Evolutionary conservation across 208 protist species (phyloP).

Genomic region (Trichomonas vaginalis): DNA sequence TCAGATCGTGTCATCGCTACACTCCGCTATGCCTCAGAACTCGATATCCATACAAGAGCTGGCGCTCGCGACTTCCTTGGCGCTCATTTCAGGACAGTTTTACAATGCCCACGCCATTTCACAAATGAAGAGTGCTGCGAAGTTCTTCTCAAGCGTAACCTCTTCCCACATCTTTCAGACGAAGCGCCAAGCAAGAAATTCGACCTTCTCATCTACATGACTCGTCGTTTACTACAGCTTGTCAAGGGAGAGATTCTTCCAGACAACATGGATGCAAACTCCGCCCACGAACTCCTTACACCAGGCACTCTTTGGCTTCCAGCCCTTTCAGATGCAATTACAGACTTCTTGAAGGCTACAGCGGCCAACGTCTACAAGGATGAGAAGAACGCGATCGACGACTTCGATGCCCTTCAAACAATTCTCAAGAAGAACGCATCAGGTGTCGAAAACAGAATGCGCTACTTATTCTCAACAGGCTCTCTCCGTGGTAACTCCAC

Average conservation of each 20-base stretch:
- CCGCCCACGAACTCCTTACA: slow-evolving; percentile 80
- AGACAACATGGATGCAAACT: slow-evolving; percentile 78
- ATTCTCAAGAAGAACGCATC: not conserved
- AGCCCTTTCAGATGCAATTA: not conserved
- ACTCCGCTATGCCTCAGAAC: not conserved
- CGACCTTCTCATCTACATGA: slow-evolving; percentile 69
- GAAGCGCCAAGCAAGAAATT: slow-evolving; percentile 61
- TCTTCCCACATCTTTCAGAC: not conserved
- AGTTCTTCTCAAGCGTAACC: not conserved
- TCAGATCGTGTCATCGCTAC: slow-evolving; percentile 45
- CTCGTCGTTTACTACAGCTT: slow-evolving; percentile 78
- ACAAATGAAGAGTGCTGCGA: not conserved
- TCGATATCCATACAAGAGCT: not conserved
- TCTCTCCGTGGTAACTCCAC: slow-evolving; percentile 50
- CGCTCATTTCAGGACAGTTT: not conserved
- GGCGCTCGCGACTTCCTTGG: not conserved
- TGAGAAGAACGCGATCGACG: not conserved
- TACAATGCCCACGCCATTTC: not conserved
- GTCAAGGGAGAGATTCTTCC: slow-evolving; percentile 55
- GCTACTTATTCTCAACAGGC: slow-evolving; percentile 61
- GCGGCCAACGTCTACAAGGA: not conserved
- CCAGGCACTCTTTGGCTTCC: slow-evolving; percentile 59
- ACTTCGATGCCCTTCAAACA: not conserved
- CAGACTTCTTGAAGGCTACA: not conserved
- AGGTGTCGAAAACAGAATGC: slow-evolving; percentile 42